These are phyloP conservation scores for Angomonas ambiguus DNA, from an alignment of 208 protist species.

Conservation along the genomic window DNA sequence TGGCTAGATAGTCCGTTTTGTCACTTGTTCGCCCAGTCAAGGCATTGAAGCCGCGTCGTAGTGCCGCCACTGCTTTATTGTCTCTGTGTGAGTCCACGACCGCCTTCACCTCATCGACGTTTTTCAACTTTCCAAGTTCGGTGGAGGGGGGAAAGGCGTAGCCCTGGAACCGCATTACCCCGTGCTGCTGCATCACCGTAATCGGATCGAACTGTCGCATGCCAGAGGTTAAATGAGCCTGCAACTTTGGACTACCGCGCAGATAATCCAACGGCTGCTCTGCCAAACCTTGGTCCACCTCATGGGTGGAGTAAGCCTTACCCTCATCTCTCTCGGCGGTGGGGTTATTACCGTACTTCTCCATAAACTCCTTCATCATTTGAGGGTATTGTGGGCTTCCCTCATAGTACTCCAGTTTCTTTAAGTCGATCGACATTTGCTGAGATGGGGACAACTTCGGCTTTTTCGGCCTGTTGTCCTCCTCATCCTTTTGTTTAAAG, in stretches of 20 bases:
- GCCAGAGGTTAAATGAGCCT: constrained; percentile 51
- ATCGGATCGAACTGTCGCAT: constrained; percentile 73
- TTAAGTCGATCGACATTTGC: constrained; percentile 67
- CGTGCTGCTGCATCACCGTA: constrained; percentile 76
- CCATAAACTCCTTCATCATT: constrained; percentile 55
- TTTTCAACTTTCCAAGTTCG: constrained; percentile 73
- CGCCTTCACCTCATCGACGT: constrained; percentile 22
- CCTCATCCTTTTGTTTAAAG: constrained; percentile 16
- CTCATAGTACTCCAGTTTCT: constrained; percentile 81
- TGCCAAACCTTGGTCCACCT: constrained; percentile 54
- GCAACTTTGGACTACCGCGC: constrained; percentile 50
- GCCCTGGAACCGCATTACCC: constrained; percentile 74
- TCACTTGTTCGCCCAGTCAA: constrained; percentile 29
- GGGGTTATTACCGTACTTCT: constrained; percentile 45
- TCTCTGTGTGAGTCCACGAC: constrained; percentile 27
- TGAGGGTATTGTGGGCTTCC: constrained; percentile 66
- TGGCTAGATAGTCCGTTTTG: constrained; percentile 44
- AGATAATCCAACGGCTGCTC: constrained; percentile 77
- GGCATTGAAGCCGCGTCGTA: constrained; percentile 37
- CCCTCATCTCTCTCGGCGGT: constrained; percentile 8
- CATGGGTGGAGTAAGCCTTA: constrained; percentile 43
- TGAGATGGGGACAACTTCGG: constrained; percentile 20
- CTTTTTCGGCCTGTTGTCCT: constrained; percentile 15
- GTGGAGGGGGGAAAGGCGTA: constrained; percentile 81
- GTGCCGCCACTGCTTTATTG: constrained; percentile 23